Base-by-base conservation (phyloP, 371 early-diverging fungal genomes). In the Syncephalastrum contaminatum region DNA sequence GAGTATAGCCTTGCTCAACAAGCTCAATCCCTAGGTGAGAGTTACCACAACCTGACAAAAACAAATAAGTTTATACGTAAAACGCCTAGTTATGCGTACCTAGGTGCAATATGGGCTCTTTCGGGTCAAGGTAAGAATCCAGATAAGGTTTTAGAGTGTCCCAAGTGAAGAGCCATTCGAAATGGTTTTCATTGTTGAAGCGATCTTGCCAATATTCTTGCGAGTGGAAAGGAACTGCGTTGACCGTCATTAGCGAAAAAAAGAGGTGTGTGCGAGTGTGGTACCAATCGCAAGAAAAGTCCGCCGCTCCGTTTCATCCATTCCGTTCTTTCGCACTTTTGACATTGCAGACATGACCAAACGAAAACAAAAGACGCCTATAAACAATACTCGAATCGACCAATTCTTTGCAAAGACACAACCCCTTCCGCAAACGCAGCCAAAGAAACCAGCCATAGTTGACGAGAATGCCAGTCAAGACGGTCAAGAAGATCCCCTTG, bases 21-120 rank as follows among this genome's bases (percentile, higher is more conserved):
- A 82, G 46, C 19, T 82, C 77, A 48, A 74, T 63, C 1, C 71
- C 63, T n/a, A 86, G 63, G 2, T 51, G 58, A 10, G 77, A 77
- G 60, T 83, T 86, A 0, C 86, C 86, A 58, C 81, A 80, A 1
- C 86, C 86, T 68, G 40, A 10, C 13, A 43, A 22, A 6, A 14
- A n/a, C 48, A 6, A 7, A 13, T 53, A 13, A 40, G 14, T 12
- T 16, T 52, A 19, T 16, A 40, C 4, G 43, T 36, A 40, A 18
- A 41, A 13, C 13, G 27, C 21, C 13, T 15, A 40, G 7, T n/a
- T 14, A 53, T 12, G 13, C 1, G 56, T 64, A 64, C 69, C 69
- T n/a, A 69, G 45, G 43, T 72, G 69, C 30, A 72, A 58, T 20
- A 72, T 64, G 7, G 61, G 56, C 50, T 69, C 62, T 13, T 54